A percentile compares a stretch with the other conserved stretches of the same genome.
phyloP scores from a whole-genome alignment of 345 rosid genomes.

The Citrus inodora region DNA sequence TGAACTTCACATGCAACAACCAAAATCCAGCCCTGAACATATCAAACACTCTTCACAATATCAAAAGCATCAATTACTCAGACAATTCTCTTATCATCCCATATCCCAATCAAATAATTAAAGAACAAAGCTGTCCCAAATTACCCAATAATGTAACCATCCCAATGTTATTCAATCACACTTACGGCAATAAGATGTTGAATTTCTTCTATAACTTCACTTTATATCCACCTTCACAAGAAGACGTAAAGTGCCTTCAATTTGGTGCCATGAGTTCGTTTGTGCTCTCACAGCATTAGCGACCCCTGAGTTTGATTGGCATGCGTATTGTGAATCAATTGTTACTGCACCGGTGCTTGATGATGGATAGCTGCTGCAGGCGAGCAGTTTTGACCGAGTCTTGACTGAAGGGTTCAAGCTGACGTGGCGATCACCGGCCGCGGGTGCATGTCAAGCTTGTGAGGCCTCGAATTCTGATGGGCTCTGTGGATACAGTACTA shows the following conservation, averaged over 20 bases:
- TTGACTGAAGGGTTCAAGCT: constrained; percentile 24
- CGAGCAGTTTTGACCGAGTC: constrained; percentile 3
- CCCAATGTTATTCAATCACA: neutral
- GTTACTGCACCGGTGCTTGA: constrained; percentile 9
- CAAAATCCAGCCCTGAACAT: constrained; percentile 15
- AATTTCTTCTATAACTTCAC: constrained; percentile 28
- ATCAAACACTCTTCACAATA: neutral
- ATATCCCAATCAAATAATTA: neutral
- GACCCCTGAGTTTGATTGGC: constrained; percentile 34
- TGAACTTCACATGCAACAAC: constrained; percentile 25
- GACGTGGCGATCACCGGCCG: constrained; percentile 17
- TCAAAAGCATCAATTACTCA: constrained; percentile 18
- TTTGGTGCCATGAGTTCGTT: constrained; percentile 18
- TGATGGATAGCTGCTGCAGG: neutral
- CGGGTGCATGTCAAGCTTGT: constrained; percentile 19
- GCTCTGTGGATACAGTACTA: constrained; percentile 15
- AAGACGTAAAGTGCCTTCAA: constrained; percentile 19
- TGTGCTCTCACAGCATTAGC: constrained; percentile 17
- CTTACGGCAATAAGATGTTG: constrained; percentile 1
- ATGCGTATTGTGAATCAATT: constrained; percentile 18
- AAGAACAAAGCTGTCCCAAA: constrained; percentile 16
- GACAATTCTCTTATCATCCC: constrained; percentile 16
- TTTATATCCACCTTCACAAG: constrained; percentile 26
- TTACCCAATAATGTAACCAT: neutral
- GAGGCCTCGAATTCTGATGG: constrained; percentile 23